Evolutionary conservation across 192 early-diverging fungal genomes (phyloP).

Genomic region (Coemansia sp.): DNA sequence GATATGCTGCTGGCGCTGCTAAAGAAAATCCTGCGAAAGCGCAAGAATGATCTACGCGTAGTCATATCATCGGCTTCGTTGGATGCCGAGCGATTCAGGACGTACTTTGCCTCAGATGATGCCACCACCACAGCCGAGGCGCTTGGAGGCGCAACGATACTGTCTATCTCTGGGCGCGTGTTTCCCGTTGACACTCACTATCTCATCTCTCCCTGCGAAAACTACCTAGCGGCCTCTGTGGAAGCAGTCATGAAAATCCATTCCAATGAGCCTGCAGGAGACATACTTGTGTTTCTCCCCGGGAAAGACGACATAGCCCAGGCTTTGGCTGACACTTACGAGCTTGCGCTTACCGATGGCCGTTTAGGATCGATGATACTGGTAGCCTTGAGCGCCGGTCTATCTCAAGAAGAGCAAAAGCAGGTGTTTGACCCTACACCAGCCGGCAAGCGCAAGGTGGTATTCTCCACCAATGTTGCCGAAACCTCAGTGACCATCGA

Average conservation of each 20-base stretch:
- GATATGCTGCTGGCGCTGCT: slow-evolving; percentile 91
- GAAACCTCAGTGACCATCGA: slow-evolving; percentile 97
- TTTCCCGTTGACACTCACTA: slow-evolving; percentile 98
- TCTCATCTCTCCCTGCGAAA: slow-evolving; percentile 84
- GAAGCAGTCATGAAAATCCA: slow-evolving; percentile 91
- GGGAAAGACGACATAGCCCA: slow-evolving; percentile 94
- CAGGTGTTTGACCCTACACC: slow-evolving; percentile 88
- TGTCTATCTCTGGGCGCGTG: slow-evolving; percentile 87
- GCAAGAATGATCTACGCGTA: slow-evolving; percentile 78
- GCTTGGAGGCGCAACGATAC: slow-evolving; percentile 59
- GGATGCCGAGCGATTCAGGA: slow-evolving; percentile 86
- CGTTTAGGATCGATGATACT: slow-evolving; percentile 70
- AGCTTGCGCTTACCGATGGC: slow-evolving; percentile 53
- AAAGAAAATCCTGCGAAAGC: slow-evolving; percentile 70
- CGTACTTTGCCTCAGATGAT: slow-evolving; percentile 73
- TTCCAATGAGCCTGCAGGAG: slow-evolving; percentile 85
- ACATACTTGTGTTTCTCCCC: slow-evolving; percentile 90
- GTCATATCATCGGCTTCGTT: slow-evolving; percentile 92
- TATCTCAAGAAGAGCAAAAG: slow-evolving; percentile 84
- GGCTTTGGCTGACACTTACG: slow-evolving; percentile 60
- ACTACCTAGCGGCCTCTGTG: slow-evolving; percentile 88
- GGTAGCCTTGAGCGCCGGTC: slow-evolving; percentile 80
- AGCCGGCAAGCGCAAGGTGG: slow-evolving; percentile 77
- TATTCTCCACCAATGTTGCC: slow-evolving; percentile 95
- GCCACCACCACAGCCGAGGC: slow-evolving; percentile 13